Evolutionary conservation across 2,329 filamentous ascomycete species (phyloP).

Genomic region (Epichloe coenophiala): DNA sequence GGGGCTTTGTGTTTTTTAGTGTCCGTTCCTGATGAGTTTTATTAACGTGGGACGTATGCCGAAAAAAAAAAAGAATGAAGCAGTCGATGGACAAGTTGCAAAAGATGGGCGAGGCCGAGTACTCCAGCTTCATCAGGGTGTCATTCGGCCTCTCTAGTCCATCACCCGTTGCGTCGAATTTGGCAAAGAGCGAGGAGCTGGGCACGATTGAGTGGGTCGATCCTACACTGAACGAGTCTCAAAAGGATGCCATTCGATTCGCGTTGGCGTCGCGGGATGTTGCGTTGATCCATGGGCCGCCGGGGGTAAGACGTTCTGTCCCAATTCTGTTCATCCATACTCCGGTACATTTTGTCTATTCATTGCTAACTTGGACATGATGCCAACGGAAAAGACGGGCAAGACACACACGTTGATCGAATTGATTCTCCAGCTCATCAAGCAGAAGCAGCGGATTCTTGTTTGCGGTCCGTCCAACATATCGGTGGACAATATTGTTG

Average conservation of each 20-base stretch:
- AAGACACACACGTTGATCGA: slow-evolving; percentile 97
- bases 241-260: slow-evolving; percentile 63
- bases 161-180: slow-evolving; percentile 30
- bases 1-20: neutral
- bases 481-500: slow-evolving; percentile 95
- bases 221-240: slow-evolving; percentile 47
- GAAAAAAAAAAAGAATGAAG: slow-evolving; percentile 37
- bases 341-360: neutral
- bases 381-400: slow-evolving; percentile 44
- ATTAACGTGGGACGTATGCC: neutral
- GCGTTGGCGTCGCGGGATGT: slow-evolving; percentile 71
- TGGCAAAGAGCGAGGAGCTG: slow-evolving; percentile 27
- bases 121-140: slow-evolving; percentile 46
- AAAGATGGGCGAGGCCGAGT: slow-evolving; percentile 43
- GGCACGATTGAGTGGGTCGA: slow-evolving; percentile 46
- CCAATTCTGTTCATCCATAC: neutral
- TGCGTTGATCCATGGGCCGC: slow-evolving; percentile 85
- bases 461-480: slow-evolving; percentile 98
- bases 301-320: slow-evolving; percentile 42
- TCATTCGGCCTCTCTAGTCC: slow-evolving; percentile 47
- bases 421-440: slow-evolving; percentile 79
- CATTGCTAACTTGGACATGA: neutral
- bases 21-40: too few relatives aligned
- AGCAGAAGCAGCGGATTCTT: slow-evolving; percentile 58
- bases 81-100: slow-evolving; percentile 45